Evolutionary conservation across 305 asterid genomes (phyloP).

Genomic region (Solanum hybrid): DNA sequence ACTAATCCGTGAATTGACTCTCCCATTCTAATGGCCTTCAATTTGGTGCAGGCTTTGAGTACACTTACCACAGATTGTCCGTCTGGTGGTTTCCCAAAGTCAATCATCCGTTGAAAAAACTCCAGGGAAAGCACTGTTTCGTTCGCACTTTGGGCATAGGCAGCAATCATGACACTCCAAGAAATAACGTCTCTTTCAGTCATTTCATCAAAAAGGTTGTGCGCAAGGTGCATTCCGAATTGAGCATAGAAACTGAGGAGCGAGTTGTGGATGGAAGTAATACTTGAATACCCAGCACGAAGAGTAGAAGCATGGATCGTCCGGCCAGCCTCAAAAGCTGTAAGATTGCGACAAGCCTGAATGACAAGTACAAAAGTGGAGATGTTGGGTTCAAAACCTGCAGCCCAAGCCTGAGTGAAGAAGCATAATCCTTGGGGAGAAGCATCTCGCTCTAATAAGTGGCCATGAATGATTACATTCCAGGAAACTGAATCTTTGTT

Average conservation of each 20-base stretch:
- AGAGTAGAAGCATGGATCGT: conserved; percentile 53
- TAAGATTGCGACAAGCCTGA: conserved; percentile 43
- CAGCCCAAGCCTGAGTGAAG: conserved; percentile 42
- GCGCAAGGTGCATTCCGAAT: conserved; percentile 41
- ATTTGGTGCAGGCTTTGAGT: conserved; percentile 56
- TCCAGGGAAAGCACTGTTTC: conserved; percentile 32
- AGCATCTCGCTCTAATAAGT: conserved; percentile 31
- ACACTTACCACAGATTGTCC: conserved; percentile 57
- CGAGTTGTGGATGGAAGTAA: conserved; percentile 62
- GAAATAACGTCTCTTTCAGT: conserved; percentile 61
- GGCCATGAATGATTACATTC: conserved; percentile 66
- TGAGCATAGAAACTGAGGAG: conserved; percentile 54
- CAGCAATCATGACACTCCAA: conserved; percentile 72
- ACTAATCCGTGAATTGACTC: conserved; percentile 47
- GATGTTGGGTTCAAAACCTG: conserved; percentile 60
- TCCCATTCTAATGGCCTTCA: conserved; percentile 41
- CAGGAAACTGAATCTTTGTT: conserved; percentile 70
- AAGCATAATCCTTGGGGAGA: conserved; percentile 36
- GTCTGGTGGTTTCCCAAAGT: conserved; percentile 36
- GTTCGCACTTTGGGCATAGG: conserved; percentile 33
- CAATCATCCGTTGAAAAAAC: conserved; percentile 46
- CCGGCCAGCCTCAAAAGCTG: conserved; percentile 32
- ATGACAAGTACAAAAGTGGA: conserved; percentile 63
- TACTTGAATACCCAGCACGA: conserved; percentile 43
- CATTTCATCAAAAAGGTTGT: conserved; percentile 59